Evolutionary conservation across 192 early-diverging fungal genomes (phyloP).

Genomic region (Borealophlyctis nickersoniae): DNA sequence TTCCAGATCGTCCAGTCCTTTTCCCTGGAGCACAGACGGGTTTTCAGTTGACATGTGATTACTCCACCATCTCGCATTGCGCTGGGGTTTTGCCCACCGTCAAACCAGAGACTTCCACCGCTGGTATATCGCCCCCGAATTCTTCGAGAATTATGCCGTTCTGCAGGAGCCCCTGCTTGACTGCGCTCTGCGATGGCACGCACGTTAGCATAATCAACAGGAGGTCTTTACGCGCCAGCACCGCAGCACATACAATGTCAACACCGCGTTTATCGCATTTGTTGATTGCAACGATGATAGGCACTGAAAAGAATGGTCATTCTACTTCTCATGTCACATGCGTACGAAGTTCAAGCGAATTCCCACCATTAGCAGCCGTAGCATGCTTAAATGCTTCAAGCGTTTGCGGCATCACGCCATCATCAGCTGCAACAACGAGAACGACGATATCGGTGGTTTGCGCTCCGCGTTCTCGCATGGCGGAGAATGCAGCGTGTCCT

Average conservation of each 20-base stretch:
- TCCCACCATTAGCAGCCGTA: constrained; percentile 60
- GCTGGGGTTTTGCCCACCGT: constrained; percentile 38
- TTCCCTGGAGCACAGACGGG: constrained; percentile 46
- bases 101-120: constrained; percentile 85
- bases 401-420: constrained; percentile 98
- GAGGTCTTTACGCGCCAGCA: background rate
- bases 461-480: constrained; percentile 93
- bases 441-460: constrained; percentile 93
- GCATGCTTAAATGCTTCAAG: constrained; percentile 93
- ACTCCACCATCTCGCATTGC: background rate
- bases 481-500: constrained; percentile 92
- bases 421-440: constrained; percentile 95
- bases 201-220: no score
- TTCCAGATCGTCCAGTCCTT: constrained; percentile 81
- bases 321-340: background rate
- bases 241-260: constrained; percentile 25
- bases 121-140: constrained; percentile 87
- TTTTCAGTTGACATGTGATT: background rate
- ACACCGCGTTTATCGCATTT: constrained; percentile 91
- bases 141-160: constrained; percentile 87
- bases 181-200: constrained; percentile 20
- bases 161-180: constrained; percentile 66
- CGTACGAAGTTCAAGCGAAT: background rate
- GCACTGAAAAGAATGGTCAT: constrained; percentile 38
- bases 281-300: constrained; percentile 95